A percentile compares a stretch with the other conserved stretches of the same genome.
Conservation (phyloP, 2,329 filamentous ascomycete species). For the Bipolaris bicolor region DNA sequence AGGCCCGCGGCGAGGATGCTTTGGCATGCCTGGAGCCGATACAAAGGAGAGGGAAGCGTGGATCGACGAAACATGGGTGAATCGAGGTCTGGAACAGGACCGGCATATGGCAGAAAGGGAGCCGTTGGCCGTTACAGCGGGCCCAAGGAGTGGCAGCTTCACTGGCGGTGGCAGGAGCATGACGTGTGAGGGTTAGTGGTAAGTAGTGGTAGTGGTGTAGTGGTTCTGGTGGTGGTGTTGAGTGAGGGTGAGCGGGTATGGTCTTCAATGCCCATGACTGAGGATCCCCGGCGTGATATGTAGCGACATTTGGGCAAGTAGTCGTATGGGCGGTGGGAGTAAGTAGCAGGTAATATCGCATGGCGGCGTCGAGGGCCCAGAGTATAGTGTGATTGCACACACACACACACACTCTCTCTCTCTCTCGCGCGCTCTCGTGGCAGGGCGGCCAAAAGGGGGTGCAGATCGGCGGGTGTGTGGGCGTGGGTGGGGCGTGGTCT, state of each 20-base stretch:
- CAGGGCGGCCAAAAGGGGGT: conserved; percentile 30
- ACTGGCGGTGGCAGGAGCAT: background rate
- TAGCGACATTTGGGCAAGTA: too few species aligned
- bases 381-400: background rate
- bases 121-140: conserved; percentile 11
- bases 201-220: too few species aligned
- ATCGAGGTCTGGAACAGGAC: conserved; percentile 21
- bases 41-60: conserved; percentile 9
- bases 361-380: background rate
- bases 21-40: conserved; percentile 10
- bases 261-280: background rate
- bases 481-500: conserved; percentile 14
- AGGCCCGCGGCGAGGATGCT: conserved; percentile 2
- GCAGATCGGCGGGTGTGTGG: conserved; percentile 22
- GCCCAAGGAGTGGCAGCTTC: conserved; percentile 2
- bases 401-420: too few species aligned
- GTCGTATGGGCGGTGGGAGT: too few species aligned
- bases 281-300: background rate
- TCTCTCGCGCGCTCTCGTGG: conserved; percentile 25
- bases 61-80: conserved; percentile 22
- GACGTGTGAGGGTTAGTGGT: background rate
- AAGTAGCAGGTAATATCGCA: too few species aligned
- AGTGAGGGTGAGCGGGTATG: background rate
- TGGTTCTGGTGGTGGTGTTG: background rate
- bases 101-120: conserved; percentile 20